Percentiles rank a stretch among this genome's conserved stretches.
Evolutionary conservation across 495 filamentous ascomycete species (phyloP).

Genomic region (Trichocladium uniseriatum): DNA sequence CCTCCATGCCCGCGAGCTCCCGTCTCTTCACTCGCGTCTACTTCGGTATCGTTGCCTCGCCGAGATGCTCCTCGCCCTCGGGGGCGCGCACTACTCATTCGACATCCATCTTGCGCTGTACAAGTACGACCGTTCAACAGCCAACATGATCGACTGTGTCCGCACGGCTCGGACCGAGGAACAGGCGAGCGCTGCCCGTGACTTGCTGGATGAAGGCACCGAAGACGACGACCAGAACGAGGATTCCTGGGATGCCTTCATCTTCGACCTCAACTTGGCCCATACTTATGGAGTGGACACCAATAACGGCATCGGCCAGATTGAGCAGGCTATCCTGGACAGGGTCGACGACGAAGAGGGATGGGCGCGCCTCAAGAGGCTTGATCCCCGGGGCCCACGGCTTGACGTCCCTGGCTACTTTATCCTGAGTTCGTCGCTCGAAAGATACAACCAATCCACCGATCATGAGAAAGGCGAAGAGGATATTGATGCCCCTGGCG

Average conservation of each 20-base stretch:
- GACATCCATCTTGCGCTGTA: neutral
- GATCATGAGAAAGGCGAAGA: neutral
- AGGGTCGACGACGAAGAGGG: neutral
- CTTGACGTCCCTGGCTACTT: conserved; percentile 13
- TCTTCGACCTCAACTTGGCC: too few relatives aligned
- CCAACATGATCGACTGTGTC: neutral
- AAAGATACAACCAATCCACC: conserved; percentile 8
- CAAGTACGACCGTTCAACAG: neutral
- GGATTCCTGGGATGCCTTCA: neutral
- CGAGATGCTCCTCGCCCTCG: conserved; percentile 7
- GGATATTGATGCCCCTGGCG: neutral
- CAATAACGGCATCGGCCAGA: neutral
- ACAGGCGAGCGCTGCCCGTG: conserved; percentile 2
- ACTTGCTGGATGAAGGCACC: neutral
- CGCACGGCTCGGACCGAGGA: conserved; percentile 4
- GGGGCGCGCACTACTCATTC: conserved; percentile 8
- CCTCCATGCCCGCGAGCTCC: too few relatives aligned
- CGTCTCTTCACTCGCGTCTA: too few relatives aligned
- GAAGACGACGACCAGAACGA: neutral
- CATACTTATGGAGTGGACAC: too few relatives aligned
- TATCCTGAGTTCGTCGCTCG: conserved; percentile 6
- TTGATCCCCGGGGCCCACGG: neutral
- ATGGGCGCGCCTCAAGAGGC: neutral
- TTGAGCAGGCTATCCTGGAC: neutral
- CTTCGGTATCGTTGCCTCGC: neutral